Evolutionary conservation across 192 early-diverging fungal genomes (phyloP).

Genomic region (Globomyces pollinis-pini): DNA sequence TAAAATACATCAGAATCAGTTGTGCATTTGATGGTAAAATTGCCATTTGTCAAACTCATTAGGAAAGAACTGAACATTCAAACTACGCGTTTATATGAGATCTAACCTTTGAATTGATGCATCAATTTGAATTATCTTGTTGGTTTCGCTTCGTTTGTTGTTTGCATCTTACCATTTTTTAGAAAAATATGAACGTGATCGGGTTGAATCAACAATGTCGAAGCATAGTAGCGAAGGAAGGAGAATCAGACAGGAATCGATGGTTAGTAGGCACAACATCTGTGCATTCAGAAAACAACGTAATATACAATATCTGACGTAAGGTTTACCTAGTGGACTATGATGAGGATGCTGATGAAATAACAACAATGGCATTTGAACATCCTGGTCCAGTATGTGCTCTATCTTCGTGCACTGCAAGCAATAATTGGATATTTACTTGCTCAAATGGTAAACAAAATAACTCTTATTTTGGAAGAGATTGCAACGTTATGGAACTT

Average conservation of each 20-base stretch:
- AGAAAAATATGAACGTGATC: background rate
- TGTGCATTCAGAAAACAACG: background rate
- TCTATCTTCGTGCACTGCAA: constrained; percentile 55
- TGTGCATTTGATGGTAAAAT: too few relatives aligned
- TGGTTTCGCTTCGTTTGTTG: too few relatives aligned
- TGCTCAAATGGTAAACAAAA: constrained; percentile 32
- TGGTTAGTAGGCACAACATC: constrained; percentile 66
- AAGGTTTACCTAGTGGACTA: constrained; percentile 69
- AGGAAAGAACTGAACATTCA: too few relatives aligned
- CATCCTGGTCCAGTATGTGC: constrained; percentile 63
- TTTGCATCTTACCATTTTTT: too few relatives aligned
- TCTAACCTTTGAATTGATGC: too few relatives aligned
- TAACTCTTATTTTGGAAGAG: background rate
- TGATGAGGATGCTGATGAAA: constrained; percentile 63
- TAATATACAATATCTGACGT: background rate
- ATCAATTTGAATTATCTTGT: too few relatives aligned
- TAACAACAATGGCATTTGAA: constrained; percentile 45
- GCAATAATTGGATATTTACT: constrained; percentile 59
- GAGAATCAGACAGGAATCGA: constrained; percentile 54
- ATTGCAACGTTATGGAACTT: background rate
- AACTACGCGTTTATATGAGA: too few relatives aligned
- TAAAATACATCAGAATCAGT: too few relatives aligned
- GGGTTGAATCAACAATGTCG: background rate
- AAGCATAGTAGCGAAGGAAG: constrained; percentile 10
- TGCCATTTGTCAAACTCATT: too few relatives aligned